A percentile compares a stretch with the other conserved stretches of the same genome.
phyloP scores from a whole-genome alignment of 805 yeast species.

The Suhomyces sp. region DNA sequence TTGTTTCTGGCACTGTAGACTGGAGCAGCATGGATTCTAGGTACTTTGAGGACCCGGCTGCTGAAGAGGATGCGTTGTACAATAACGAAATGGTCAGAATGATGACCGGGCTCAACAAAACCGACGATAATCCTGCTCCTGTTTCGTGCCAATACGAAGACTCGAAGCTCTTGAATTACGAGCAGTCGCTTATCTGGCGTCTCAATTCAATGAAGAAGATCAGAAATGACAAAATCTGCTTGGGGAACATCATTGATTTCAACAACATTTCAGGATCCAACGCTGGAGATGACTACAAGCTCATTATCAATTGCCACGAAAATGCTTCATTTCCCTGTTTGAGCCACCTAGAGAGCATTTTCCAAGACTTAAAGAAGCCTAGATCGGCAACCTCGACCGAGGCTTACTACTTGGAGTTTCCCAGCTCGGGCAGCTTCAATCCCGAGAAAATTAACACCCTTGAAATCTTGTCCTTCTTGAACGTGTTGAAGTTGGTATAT shows the following conservation, averaged over 20 bases:
- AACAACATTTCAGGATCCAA: slow-evolving; percentile 14
- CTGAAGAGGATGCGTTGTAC: slow-evolving; percentile 1
- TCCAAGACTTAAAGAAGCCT: slow-evolving; percentile 8
- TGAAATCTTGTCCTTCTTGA: slow-evolving; percentile 27
- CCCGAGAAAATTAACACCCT: slow-evolving; percentile 19
- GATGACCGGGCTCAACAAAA: neutral
- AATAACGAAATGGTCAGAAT: slow-evolving; percentile 1
- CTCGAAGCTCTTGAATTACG: slow-evolving; percentile 25
- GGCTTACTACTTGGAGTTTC: slow-evolving; percentile 31
- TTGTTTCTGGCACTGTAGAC: slow-evolving; percentile 16
- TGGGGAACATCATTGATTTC: slow-evolving; percentile 33
- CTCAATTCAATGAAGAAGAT: slow-evolving; percentile 29
- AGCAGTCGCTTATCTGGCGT: slow-evolving; percentile 36
- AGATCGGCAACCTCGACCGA: neutral
- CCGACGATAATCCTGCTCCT: neutral
- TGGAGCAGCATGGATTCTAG: slow-evolving; percentile 5
- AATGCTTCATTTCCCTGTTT: slow-evolving; percentile 17
- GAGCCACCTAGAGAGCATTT: slow-evolving; percentile 9
- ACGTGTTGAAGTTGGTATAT: slow-evolving; percentile 28
- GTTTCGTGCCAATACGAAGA: neutral
- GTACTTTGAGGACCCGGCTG: slow-evolving; percentile 1
- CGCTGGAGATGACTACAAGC: slow-evolving; percentile 8
- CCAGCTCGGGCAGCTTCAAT: slow-evolving; percentile 26
- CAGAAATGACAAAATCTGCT: slow-evolving; percentile 22
- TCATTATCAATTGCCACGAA: slow-evolving; percentile 21